Evolutionary conservation across 2,329 filamentous ascomycete genomes (phyloP), one percentile per base, ranked within the genome.

Genomic region (Epichloe hybrida): DNA sequence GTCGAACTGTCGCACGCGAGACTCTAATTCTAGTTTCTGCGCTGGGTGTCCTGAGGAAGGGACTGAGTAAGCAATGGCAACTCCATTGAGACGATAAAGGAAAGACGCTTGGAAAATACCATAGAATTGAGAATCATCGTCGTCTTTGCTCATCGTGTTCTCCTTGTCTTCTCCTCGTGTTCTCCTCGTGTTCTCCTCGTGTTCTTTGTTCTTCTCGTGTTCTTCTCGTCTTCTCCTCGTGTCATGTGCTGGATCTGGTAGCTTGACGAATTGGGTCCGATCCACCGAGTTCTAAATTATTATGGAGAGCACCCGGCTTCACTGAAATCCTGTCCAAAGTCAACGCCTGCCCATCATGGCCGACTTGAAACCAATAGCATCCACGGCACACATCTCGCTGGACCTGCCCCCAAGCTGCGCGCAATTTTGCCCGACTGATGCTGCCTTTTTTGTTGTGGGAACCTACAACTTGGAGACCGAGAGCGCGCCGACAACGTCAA

Each of bases 381-480:
- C 77, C 6, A 63, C 74, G 35, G 63, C 67, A 47, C 77, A 77
- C 3, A 60, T 77, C 34, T 72, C 64, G 4, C 69, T 88, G 20
- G 78, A 86, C 48, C 70, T 86, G 0, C 86, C 86, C 4, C 86
- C 86, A 2, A 87, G 85, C 60, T 90, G 86, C 61, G 73, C 89
- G n/a, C 81, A 86, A 54, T 88, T 89, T 59, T 85, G 80, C 55
- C 80, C 81, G 1, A 64, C 67, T 1, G 62, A 80, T 52, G 77
- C 79, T 0, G 68, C 80, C 0, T 79, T 83, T 60, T 83, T 95
- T 57, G 72, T 94, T 0, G 77, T 95, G 46, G 91, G 90, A 39
- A 95, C 90, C 1, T 96, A 96, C 66, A 79, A 84, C 55, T 74
- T 95, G 31, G 72, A 88, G 55, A 74, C 74, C 53, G 63, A 72